Evolutionary conservation across 2,329 filamentous ascomycete genomes (phyloP).

Genomic region (Bipolaris oryzae): DNA sequence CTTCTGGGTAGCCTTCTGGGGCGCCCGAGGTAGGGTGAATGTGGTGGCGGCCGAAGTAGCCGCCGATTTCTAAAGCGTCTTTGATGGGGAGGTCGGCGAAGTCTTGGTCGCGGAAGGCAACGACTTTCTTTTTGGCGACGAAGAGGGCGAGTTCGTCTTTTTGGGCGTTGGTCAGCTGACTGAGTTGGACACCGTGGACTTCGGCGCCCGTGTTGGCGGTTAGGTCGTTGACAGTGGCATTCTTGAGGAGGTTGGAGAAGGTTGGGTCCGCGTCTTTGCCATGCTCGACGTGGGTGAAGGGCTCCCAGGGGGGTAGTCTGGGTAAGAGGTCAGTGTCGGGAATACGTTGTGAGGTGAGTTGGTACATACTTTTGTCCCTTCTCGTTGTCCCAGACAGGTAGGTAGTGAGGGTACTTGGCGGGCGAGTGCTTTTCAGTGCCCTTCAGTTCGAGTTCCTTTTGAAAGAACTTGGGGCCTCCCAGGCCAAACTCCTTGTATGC

Average conservation of each 20-base stretch:
- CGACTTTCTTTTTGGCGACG: slow-evolving; percentile 78
- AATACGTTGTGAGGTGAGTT: not conserved
- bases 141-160: slow-evolving; percentile 79
- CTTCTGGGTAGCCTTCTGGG: slow-evolving; percentile 73
- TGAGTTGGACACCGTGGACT: slow-evolving; percentile 73
- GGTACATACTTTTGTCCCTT: slow-evolving; percentile 19
- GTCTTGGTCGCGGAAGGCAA: slow-evolving; percentile 76
- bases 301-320: slow-evolving; percentile 68
- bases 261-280: slow-evolving; percentile 74
- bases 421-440: slow-evolving; percentile 61
- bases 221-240: slow-evolving; percentile 63
- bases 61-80: slow-evolving; percentile 70
- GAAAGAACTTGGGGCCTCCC: slow-evolving; percentile 50
- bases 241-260: slow-evolving; percentile 70
- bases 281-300: slow-evolving; percentile 75
- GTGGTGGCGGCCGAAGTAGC: slow-evolving; percentile 81
- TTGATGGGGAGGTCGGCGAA: slow-evolving; percentile 68
- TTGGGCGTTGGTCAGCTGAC: slow-evolving; percentile 67
- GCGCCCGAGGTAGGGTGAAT: slow-evolving; percentile 81
- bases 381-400: slow-evolving; percentile 73
- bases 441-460: slow-evolving; percentile 59
- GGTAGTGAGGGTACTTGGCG: slow-evolving; percentile 72
- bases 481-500: slow-evolving; percentile 53
- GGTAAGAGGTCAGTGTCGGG: slow-evolving; percentile 15
- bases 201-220: slow-evolving; percentile 78